These are phyloP conservation scores for Aspergillus homomorphus DNA, from an alignment of 495 filamentous ascomycete species.

Conservation along the genomic window DNA sequence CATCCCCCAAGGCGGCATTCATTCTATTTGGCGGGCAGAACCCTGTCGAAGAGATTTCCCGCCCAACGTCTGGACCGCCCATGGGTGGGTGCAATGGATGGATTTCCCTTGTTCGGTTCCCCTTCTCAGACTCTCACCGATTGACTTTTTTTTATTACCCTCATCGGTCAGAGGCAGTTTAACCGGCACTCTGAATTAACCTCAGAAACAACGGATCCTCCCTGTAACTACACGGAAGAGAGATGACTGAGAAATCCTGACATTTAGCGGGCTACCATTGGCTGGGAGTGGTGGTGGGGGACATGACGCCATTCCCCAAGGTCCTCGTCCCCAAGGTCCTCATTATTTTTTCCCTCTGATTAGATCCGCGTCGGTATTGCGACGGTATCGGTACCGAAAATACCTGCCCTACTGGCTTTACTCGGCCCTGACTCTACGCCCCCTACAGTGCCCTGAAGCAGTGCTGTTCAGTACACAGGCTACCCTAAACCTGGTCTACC, in stretches of 20 bases:
- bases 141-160: background rate
- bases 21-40: background rate
- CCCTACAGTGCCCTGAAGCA: background rate
- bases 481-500: background rate
- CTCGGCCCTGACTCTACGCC: background rate
- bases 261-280: background rate
- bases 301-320: constrained; percentile 12
- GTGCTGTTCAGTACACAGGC: background rate
- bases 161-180: background rate
- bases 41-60: background rate
- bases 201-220: too few relatives aligned
- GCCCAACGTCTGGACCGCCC: background rate
- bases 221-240: background rate
- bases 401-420: constrained; percentile 1
- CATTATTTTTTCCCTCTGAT: constrained; percentile 12
- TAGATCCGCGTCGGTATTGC: background rate
- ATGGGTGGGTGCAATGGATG: background rate
- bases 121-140: too few relatives aligned
- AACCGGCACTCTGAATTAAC: too few relatives aligned
- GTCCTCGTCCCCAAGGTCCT: constrained; percentile 34
- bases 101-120: too few relatives aligned
- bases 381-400: constrained; percentile 3
- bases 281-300: background rate
- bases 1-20: background rate
- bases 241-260: background rate